Conservation (phyloP, 768 basidiomycete species). For the Hebeloma cylindrosporum region DNA sequence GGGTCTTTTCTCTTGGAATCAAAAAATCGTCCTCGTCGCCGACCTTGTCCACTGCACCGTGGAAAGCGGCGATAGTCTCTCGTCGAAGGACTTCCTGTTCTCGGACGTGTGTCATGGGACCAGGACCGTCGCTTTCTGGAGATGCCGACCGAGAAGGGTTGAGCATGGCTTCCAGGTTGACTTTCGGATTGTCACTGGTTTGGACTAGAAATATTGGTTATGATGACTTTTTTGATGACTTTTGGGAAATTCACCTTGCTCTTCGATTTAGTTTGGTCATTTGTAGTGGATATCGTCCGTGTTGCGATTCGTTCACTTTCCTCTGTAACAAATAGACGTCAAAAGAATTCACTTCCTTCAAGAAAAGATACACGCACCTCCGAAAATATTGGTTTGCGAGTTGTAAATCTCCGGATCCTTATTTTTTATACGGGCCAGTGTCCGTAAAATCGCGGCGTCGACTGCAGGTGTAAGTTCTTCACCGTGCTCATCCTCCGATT, state of each 20-base stretch:
- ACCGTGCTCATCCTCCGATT: conserved; percentile 92
- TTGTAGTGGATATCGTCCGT: conserved; percentile 24
- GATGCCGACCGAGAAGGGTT: conserved; percentile 58
- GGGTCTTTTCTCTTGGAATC: conserved; percentile 71
- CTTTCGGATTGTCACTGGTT: conserved; percentile 75
- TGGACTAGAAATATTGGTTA: conserved; percentile 43
- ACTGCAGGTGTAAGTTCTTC: conserved; percentile 92
- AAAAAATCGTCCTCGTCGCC: conserved; percentile 68
- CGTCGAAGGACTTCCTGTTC: conserved; percentile 74
- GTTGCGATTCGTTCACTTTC: conserved; percentile 53
- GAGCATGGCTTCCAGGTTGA: conserved; percentile 63
- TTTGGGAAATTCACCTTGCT: conserved; percentile 48
- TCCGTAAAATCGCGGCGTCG: conserved; percentile 92
- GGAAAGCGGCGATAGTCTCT: conserved; percentile 88
- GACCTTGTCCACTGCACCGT: conserved; percentile 41
- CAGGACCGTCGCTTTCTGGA: conserved; percentile 33
- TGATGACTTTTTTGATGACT: not conserved
- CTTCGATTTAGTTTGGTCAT: conserved; percentile 33
- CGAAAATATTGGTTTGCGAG: conserved; percentile 65
- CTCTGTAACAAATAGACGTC: conserved; percentile 41
- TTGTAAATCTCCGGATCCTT: conserved; percentile 88
- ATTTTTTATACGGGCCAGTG: conserved; percentile 78
- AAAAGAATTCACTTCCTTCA: not conserved
- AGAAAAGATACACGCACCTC: conserved; percentile 48
- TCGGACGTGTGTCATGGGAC: conserved; percentile 66